A percentile compares a stretch with the other conserved stretches of the same genome.
Conservation (phyloP, 2,329 filamentous ascomycete species). For the Gaeumannomyces sp. region DNA sequence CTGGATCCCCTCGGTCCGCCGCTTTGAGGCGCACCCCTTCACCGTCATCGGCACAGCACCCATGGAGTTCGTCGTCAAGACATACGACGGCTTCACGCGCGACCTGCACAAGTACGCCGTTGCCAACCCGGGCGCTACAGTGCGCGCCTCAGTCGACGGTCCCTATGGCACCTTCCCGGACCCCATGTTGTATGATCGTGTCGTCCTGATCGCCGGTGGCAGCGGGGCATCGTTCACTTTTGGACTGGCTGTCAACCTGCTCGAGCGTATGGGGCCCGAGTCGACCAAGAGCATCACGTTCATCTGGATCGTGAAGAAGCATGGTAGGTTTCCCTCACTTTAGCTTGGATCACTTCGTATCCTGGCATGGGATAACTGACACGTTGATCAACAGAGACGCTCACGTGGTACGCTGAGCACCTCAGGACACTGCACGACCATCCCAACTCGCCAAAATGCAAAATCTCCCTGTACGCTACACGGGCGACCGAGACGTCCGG, state of each 20-base stretch:
- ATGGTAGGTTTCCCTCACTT: conserved; percentile 29
- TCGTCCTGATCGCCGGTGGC: conserved; percentile 55
- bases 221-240: conserved; percentile 55
- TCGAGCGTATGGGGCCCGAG: conserved; percentile 33
- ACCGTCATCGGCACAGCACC: conserved; percentile 49
- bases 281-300: conserved; percentile 36
- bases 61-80: conserved; percentile 52
- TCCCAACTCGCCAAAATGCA: conserved; percentile 28
- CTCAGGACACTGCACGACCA: conserved; percentile 32
- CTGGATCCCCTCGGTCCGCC: conserved; percentile 54
- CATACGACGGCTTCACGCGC: conserved; percentile 53
- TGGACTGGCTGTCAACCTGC: conserved; percentile 39
- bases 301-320: conserved; percentile 41
- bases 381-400: conserved; percentile 18
- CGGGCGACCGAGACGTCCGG: conserved; percentile 15
- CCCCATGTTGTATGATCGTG: conserved; percentile 44
- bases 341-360: neutral
- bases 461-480: conserved; percentile 33
- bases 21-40: conserved; percentile 57
- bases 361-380: neutral
- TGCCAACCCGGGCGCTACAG: conserved; percentile 38
- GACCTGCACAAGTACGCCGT: conserved; percentile 46
- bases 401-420: conserved; percentile 33
- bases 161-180: conserved; percentile 52
- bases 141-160: conserved; percentile 51